phyloP scores from a whole-genome alignment of 176 grass and related monocot species.

The Carex parvula region DNA sequence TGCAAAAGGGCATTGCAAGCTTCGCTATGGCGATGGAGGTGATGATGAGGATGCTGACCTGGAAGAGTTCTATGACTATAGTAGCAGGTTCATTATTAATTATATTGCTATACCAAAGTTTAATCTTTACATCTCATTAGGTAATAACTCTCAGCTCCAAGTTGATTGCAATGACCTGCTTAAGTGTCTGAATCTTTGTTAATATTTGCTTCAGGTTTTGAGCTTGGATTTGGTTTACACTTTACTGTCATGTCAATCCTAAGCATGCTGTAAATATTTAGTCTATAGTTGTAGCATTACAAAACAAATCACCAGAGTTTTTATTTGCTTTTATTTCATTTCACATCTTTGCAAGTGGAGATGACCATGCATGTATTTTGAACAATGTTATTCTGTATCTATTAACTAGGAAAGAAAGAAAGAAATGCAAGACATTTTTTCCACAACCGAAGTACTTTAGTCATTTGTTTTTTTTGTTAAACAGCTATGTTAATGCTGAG shows the following conservation, averaged over 20 bases:
- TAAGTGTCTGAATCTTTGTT: not conserved
- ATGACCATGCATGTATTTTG: not conserved
- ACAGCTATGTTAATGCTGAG: constrained; percentile 72
- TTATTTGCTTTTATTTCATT: not conserved
- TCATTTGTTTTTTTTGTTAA: constrained; percentile 17
- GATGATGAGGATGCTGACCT: constrained; percentile 93
- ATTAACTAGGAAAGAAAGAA: not conserved
- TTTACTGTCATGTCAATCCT: not conserved
- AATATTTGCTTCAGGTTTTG: not conserved
- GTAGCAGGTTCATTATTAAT: constrained; percentile 55
- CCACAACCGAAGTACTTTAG: not conserved
- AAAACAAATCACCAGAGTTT: not conserved
- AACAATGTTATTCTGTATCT: not conserved
- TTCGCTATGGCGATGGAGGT: constrained; percentile 87
- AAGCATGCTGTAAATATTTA: not conserved
- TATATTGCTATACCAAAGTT: not conserved
- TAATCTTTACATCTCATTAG: not conserved
- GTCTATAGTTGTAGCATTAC: not conserved
- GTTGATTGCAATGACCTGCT: not conserved
- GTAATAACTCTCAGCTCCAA: not conserved
- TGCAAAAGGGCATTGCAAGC: constrained; percentile 89
- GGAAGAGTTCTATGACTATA: constrained; percentile 96
- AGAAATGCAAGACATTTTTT: not conserved
- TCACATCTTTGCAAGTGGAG: not conserved
- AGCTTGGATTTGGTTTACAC: not conserved